Conservation (phyloP, 2,329 filamentous ascomycete genomes). For the Aspergillus ibericus region DNA sequence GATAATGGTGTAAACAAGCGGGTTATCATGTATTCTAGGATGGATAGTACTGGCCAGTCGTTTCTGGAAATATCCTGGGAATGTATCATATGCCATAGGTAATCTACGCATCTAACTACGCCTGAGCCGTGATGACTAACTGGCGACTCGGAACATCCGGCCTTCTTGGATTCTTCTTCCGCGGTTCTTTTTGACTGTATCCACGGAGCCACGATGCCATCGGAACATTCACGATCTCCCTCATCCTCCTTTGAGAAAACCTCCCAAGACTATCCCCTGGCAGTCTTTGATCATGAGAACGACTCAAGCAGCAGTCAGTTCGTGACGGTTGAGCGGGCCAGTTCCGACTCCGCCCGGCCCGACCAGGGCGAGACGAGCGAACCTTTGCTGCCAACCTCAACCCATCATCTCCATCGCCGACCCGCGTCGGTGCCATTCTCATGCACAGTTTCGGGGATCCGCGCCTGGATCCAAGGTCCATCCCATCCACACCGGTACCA, state of each 20-base stretch:
- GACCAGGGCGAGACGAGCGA: constrained; percentile 17
- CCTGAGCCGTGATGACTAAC: constrained; percentile 19
- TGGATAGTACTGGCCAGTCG: too few species aligned
- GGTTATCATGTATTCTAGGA: too few species aligned
- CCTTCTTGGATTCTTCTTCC: not conserved
- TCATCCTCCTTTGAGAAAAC: constrained; percentile 15
- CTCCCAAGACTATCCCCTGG: constrained; percentile 11
- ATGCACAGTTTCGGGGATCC: constrained; percentile 25
- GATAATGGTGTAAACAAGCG: too few species aligned
- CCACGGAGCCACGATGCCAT: constrained; percentile 12
- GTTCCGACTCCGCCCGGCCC: constrained; percentile 19
- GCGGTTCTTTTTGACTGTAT: not conserved
- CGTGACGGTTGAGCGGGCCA: constrained; percentile 16
- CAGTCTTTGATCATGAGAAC: constrained; percentile 10
- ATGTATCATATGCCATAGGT: too few species aligned
- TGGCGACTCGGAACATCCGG: not conserved
- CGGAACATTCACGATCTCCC: constrained; percentile 11
- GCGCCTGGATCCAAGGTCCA: constrained; percentile 33
- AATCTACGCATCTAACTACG: too few species aligned
- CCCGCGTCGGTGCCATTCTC: constrained; percentile 18
- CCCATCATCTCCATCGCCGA: not conserved
- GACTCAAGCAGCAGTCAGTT: constrained; percentile 13
- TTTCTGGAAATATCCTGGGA: too few species aligned
- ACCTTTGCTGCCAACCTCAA: constrained; percentile 23
- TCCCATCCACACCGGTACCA: constrained; percentile 33